Evolutionary conservation across 139 green algal genomes (phyloP).

Genomic region (Ostreobium quekettii): DNA sequence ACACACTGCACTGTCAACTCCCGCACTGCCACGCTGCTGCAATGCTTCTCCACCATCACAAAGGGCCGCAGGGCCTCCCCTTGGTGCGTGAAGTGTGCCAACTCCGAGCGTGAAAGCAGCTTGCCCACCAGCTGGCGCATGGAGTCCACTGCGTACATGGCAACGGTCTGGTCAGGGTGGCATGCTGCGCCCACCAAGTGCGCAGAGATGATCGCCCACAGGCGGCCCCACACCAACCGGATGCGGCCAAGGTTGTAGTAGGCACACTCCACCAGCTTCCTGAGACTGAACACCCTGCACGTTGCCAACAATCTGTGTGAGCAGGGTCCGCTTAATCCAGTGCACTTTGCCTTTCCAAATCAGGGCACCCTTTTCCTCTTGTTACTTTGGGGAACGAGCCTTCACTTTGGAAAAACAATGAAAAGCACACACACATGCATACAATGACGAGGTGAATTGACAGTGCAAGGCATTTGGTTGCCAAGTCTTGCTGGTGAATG

Average conservation of each 20-base stretch:
- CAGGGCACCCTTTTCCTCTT: no score
- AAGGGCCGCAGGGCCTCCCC: conserved; percentile 85
- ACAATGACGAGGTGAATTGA: no score
- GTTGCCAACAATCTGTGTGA: no score
- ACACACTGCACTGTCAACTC: conserved; percentile 73
- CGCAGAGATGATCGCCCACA: conserved; percentile 70
- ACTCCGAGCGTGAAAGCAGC: conserved; percentile 66
- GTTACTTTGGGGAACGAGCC: no score
- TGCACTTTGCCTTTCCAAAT: no score
- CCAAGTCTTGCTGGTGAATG: no score
- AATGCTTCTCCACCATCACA: conserved; percentile 72
- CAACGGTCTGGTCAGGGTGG: conserved; percentile 52
- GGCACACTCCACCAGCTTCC: conserved; percentile 64
- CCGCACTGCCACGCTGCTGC: conserved; percentile 49
- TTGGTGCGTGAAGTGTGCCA: conserved; percentile 66
- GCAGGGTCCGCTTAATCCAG: no score
- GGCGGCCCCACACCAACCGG: conserved; percentile 73
- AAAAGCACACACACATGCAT: no score
- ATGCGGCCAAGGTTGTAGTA: conserved; percentile 78
- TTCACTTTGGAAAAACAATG: no score
- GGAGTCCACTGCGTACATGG: conserved; percentile 66
- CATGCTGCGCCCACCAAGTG: conserved; percentile 78
- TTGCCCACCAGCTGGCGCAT: conserved; percentile 58
- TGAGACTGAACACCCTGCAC: conserved; percentile 8
- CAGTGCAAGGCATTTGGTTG: no score